Evolutionary conservation across 345 rosid genomes (phyloP).

Genomic region (Corchorus capsularis): DNA sequence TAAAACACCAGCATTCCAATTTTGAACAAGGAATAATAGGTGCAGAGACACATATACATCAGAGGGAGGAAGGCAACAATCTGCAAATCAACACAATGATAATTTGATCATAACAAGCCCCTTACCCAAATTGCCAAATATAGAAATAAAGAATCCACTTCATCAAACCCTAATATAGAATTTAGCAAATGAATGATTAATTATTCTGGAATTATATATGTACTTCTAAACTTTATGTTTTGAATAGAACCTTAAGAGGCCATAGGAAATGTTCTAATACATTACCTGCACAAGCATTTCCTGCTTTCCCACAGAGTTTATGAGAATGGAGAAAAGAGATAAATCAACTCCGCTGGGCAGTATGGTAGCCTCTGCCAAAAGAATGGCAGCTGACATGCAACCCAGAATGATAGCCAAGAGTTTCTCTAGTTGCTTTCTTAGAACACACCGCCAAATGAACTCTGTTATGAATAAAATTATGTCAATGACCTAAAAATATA

Average conservation of each 20-base stretch:
- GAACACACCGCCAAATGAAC: constrained; percentile 63
- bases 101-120: not conserved
- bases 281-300: constrained; percentile 59
- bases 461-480: constrained; percentile 41
- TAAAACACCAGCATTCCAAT: constrained; percentile 86
- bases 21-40: constrained; percentile 76
- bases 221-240: not conserved
- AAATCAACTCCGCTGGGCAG: constrained; percentile 58
- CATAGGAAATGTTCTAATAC: not conserved
- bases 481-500: constrained; percentile 1
- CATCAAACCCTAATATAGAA: not conserved
- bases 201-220: not conserved
- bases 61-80: constrained; percentile 68
- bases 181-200: not conserved
- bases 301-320: constrained; percentile 57
- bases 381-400: constrained; percentile 72
- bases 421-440: constrained; percentile 55
- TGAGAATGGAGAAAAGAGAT: constrained; percentile 70
- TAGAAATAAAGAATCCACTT: not conserved
- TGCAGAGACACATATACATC: constrained; percentile 87
- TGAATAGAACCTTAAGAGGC: not conserved
- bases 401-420: constrained; percentile 59
- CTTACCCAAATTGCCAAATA: not conserved
- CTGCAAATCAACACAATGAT: constrained; percentile 34
- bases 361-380: constrained; percentile 78